Evolutionary conservation across 208 protist genomes (phyloP).

Genomic region (Leptomonas pyrrhocoris): DNA sequence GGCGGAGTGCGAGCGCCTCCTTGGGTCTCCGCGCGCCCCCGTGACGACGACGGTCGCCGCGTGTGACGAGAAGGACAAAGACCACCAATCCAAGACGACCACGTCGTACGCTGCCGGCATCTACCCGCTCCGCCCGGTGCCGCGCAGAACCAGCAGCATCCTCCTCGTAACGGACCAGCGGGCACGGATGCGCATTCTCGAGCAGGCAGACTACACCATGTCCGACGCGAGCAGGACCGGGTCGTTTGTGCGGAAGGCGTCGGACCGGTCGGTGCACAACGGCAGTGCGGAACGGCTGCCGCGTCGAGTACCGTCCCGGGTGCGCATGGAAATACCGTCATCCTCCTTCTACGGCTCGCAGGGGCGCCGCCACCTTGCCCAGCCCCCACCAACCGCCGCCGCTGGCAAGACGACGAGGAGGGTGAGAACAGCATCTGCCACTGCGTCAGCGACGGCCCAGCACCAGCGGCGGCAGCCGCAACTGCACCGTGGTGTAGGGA

Average conservation of each 20-base stretch:
- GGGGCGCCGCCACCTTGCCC: too few relatives aligned
- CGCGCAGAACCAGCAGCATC: slow-evolving; percentile 17
- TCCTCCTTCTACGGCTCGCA: not conserved
- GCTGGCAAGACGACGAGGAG: too few relatives aligned
- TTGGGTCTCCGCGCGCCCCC: not conserved
- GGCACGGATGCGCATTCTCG: not conserved
- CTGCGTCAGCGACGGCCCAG: not conserved
- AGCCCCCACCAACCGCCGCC: too few relatives aligned
- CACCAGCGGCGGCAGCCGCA: not conserved
- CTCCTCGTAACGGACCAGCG: not conserved
- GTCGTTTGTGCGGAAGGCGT: not conserved
- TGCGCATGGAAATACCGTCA: not conserved
- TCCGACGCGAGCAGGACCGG: not conserved
- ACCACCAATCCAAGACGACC: not conserved
- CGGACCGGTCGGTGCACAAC: not conserved
- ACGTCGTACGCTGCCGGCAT: slow-evolving; percentile 27
- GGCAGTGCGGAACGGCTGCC: too few relatives aligned
- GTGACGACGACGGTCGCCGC: not conserved
- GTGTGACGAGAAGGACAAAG: not conserved
- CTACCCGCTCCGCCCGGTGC: slow-evolving; percentile 25
- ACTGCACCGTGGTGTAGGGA: not conserved
- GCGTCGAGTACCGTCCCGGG: not conserved
- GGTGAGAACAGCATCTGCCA: not conserved
- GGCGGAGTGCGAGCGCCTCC: slow-evolving; percentile 10
- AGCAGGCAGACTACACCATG: not conserved